Evolutionary conservation across 176 grass and related monocot species (phyloP).

Genomic region (Ampelocalamus luodianensis): DNA sequence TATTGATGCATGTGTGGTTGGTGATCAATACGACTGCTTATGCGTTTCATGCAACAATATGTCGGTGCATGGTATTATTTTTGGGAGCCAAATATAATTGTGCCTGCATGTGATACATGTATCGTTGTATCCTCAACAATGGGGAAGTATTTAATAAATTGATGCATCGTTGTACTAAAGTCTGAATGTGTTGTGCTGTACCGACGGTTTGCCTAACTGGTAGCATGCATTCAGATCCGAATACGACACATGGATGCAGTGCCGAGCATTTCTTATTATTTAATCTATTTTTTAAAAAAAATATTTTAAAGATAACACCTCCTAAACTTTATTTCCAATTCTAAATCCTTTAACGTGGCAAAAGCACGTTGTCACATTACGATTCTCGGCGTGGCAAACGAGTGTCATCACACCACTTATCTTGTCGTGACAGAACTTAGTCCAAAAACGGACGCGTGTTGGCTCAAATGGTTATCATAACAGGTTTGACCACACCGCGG

Average conservation of each 20-base stretch:
- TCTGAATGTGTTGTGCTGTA: neutral
- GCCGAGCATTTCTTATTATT: too few relatives aligned
- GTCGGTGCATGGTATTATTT: neutral
- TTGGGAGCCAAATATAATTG: neutral
- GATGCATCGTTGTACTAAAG: neutral
- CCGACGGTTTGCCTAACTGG: conserved; percentile 6
- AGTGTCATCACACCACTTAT: too few relatives aligned
- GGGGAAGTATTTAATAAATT: neutral
- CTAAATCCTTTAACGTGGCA: too few relatives aligned
- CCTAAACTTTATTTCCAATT: too few relatives aligned
- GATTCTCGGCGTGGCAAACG: too few relatives aligned
- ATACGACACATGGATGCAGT: neutral
- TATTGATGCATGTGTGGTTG: neutral
- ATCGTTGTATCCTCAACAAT: neutral
- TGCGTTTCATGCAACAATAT: neutral
- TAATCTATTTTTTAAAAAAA: too few relatives aligned
- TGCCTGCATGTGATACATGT: neutral
- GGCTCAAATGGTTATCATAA: too few relatives aligned
- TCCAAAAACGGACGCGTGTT: too few relatives aligned
- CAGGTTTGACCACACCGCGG: too few relatives aligned
- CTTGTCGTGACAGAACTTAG: too few relatives aligned
- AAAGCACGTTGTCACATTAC: too few relatives aligned
- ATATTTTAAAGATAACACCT: too few relatives aligned
- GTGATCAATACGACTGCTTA: neutral
- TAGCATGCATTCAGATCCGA: neutral